Evolutionary conservation across 495 filamentous ascomycete species (phyloP).

Genomic region (Penicillium angulare): DNA sequence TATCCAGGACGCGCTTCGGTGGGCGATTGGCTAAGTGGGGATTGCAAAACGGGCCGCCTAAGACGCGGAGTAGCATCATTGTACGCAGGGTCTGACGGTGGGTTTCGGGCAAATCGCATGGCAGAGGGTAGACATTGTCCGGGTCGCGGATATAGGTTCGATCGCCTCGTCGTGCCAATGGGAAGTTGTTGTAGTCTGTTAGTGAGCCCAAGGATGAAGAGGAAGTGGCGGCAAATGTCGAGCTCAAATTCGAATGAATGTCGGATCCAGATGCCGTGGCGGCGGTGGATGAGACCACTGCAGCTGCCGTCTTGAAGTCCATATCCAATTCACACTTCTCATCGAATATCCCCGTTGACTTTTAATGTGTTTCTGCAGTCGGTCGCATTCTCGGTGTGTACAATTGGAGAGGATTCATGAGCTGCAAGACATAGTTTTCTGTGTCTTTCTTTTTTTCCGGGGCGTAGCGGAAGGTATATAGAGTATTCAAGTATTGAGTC

Average conservation of each 20-base stretch:
- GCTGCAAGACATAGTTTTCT: conserved; percentile 18
- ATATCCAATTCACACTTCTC: conserved; percentile 10
- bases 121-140: conserved; percentile 74
- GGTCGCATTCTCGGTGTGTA: conserved; percentile 37
- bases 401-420: conserved; percentile 20
- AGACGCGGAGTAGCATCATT: conserved; percentile 74
- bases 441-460: not conserved
- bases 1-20: conserved; percentile 76
- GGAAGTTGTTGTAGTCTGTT: conserved; percentile 50
- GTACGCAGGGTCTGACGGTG: conserved; percentile 86
- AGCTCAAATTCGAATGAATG: conserved; percentile 39
- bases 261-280: conserved; percentile 38
- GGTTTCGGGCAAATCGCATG: conserved; percentile 83
- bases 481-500: not conserved
- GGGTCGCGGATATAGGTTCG: conserved; percentile 79
- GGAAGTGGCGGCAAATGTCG: conserved; percentile 37
- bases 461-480: not conserved
- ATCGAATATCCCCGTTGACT: conserved; percentile 20
- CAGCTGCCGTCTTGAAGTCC: conserved; percentile 34
- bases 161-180: conserved; percentile 71
- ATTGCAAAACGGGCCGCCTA: conserved; percentile 75
- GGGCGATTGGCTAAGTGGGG: conserved; percentile 61
- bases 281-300: conserved; percentile 24
- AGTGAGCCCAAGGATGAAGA: conserved; percentile 38
- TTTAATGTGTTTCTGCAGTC: conserved; percentile 22